These are phyloP conservation scores for Vararia minispora DNA, from an alignment of 768 basidiomycete genomes.

Conservation along the genomic window DNA sequence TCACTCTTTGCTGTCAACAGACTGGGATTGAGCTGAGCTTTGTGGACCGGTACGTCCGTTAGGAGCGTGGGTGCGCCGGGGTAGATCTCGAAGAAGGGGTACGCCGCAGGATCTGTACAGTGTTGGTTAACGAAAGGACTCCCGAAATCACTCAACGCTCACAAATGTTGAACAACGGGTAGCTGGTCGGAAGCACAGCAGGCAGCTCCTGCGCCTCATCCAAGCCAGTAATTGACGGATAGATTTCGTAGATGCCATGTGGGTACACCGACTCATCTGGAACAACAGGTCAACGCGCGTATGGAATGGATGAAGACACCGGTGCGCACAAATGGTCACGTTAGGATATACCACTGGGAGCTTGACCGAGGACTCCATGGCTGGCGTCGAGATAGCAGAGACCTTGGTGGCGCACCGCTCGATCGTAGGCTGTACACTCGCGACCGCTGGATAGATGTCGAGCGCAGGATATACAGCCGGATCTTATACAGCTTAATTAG, in stretches of 20 bases:
- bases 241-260: too few relatives aligned
- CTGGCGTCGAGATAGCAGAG: too few relatives aligned
- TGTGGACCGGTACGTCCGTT: background rate
- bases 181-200: constrained; percentile 3
- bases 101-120: constrained; percentile 28
- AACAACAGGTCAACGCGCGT: background rate
- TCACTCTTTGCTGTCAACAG: constrained; percentile 8
- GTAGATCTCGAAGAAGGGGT: constrained; percentile 22
- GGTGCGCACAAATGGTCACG: background rate
- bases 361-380: too few relatives aligned
- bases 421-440: too few relatives aligned
- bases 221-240: too few relatives aligned
- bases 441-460: constrained; percentile 3
- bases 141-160: background rate
- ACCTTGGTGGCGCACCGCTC: too few relatives aligned
- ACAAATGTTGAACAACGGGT: constrained; percentile 3
- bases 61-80: constrained; percentile 11
- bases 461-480: background rate
- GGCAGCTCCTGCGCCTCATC: constrained; percentile 5
- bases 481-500: background rate
- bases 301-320: background rate
- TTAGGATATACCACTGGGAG: too few relatives aligned
- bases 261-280: too few relatives aligned
- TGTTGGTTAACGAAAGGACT: too few relatives aligned
- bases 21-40: constrained; percentile 6